Percentiles rank a stretch among this genome's conserved stretches.
Evolutionary conservation across 768 basidiomycete genomes (phyloP).

Genomic region (Cystofilobasidium macerans): DNA sequence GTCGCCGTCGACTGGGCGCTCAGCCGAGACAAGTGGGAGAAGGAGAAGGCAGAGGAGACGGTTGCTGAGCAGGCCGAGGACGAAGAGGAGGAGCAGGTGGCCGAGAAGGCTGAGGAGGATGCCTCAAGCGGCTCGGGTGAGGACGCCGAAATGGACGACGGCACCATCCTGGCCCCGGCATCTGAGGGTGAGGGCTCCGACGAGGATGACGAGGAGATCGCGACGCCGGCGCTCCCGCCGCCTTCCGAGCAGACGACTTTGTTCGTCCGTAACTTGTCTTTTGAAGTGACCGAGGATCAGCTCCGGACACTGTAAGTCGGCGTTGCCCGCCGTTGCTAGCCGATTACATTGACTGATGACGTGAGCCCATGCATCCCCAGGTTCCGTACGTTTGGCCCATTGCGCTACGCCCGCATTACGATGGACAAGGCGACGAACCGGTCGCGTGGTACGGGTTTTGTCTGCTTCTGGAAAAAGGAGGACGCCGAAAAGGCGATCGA

Average conservation of each 20-base stretch:
- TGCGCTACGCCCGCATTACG: slow-evolving; percentile 86
- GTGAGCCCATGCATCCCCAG: slow-evolving; percentile 40
- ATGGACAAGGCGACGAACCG: slow-evolving; percentile 71
- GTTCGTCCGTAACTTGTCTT: slow-evolving; percentile 88
- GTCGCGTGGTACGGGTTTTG: slow-evolving; percentile 90
- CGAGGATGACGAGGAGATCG: slow-evolving; percentile 48
- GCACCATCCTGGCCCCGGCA: slow-evolving; percentile 22
- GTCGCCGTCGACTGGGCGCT: slow-evolving; percentile 96
- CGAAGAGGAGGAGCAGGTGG: slow-evolving; percentile 27
- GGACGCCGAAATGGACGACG: slow-evolving; percentile 31
- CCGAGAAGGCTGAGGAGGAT: slow-evolving; percentile 36
- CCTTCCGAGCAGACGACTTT: slow-evolving; percentile 82
- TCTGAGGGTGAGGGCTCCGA: slow-evolving; percentile 32
- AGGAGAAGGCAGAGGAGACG: slow-evolving; percentile 46
- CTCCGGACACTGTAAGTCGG: slow-evolving; percentile 62
- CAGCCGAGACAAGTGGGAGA: slow-evolving; percentile 85
- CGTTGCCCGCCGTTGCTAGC: neutral
- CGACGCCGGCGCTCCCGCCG: slow-evolving; percentile 51
- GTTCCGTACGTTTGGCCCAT: slow-evolving; percentile 80
- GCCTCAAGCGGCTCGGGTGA: slow-evolving; percentile 29
- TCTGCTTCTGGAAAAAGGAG: slow-evolving; percentile 88
- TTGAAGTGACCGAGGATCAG: slow-evolving; percentile 85
- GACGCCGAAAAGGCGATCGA: slow-evolving; percentile 76
- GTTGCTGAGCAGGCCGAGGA: slow-evolving; percentile 34
- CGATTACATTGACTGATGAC: neutral